Base-by-base conservation (phyloP, 2,329 filamentous ascomycete species). In the Cladosporium halotolerans region DNA sequence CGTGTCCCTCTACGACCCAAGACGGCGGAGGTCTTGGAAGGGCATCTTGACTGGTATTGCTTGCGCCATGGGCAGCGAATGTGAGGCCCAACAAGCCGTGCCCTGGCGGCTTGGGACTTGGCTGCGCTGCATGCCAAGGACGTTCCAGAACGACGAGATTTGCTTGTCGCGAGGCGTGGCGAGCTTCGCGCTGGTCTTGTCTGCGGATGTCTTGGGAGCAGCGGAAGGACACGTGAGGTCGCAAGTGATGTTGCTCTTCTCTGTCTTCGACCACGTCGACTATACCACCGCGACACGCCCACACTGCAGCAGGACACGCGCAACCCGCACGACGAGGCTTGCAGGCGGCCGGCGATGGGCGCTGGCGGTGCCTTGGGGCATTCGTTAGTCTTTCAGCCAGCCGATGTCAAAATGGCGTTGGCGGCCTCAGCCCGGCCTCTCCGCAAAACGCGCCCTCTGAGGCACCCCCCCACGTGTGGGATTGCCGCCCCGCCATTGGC, bases 101-200 rank as follows among this genome's bases (percentile, higher is more conserved):
- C n/a, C 28, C 23, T 38, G 36, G 28, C 6, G 46, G 40, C 46
- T 49, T 49, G 46, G 46, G 36, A 41, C 46, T 49, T 49, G 46
- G 46, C 46, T 49, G 18, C 28, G 46, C 23, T 18, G 16, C 40
- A 41, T 41, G 46, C 46, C 46, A 49, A 49, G 46, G 36, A 11
- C 19, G 46, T 41, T 49, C 38, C 18, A 49, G 36, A 14, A 23
- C 46, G 18, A 38, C 14, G 40, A 49, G 36, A 38, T 38, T 23
- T 41, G 46, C 46, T 49, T 49, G 18, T 49, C 19, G 23, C 32
- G 36, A 31, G 46, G 40, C 46, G 40, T 49, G 46, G 32, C 36
- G 46, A 28, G 16, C 46, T 49, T 49, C n/a, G 38, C 38, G 19
- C 41, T 14, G 32, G 40, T 32, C 16, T 14, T 31, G 39, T 19